phyloP scores from a whole-genome alignment of 2,329 filamentous ascomycete species.

The Cladosporium sp. region DNA sequence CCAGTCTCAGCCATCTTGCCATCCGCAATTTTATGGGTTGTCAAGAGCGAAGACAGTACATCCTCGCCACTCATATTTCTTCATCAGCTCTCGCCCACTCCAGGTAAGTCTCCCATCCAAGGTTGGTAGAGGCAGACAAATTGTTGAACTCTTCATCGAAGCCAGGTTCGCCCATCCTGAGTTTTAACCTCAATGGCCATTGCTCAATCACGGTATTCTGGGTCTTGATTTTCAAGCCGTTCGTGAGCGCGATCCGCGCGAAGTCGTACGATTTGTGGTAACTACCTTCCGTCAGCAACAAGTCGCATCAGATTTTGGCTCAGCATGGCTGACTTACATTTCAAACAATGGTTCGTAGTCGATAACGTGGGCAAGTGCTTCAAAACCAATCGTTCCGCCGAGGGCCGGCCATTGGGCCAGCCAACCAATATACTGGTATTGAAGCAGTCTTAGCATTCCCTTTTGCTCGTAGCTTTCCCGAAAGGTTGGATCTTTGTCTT shows the following conservation, averaged over 20 bases:
- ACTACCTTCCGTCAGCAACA: neutral
- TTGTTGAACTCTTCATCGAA: neutral
- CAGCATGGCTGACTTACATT: neutral
- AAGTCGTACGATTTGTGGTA: conserved; percentile 14
- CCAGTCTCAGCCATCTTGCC: neutral
- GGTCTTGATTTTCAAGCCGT: conserved; percentile 14
- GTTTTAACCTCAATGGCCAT: conserved; percentile 16
- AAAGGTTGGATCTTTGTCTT: too few species aligned
- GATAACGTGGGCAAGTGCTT: too few species aligned
- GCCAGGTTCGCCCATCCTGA: neutral
- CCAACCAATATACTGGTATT: too few species aligned
- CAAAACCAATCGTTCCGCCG: too few species aligned
- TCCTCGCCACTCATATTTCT: too few species aligned
- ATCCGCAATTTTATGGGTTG: too few species aligned
- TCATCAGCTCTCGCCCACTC: neutral
- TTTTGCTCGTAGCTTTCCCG: too few species aligned
- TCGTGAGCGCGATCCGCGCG: neutral
- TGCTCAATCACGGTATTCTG: conserved; percentile 18
- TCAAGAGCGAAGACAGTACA: too few species aligned
- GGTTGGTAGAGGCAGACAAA: neutral
- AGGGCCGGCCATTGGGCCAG: too few species aligned
- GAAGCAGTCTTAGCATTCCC: too few species aligned
- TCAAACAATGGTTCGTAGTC: neutral
- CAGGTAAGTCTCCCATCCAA: neutral
- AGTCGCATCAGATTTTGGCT: neutral